A percentile compares a stretch with the other conserved stretches of the same genome.
Conservation (phyloP, 768 basidiomycete species). For the Terana coerulea region DNA sequence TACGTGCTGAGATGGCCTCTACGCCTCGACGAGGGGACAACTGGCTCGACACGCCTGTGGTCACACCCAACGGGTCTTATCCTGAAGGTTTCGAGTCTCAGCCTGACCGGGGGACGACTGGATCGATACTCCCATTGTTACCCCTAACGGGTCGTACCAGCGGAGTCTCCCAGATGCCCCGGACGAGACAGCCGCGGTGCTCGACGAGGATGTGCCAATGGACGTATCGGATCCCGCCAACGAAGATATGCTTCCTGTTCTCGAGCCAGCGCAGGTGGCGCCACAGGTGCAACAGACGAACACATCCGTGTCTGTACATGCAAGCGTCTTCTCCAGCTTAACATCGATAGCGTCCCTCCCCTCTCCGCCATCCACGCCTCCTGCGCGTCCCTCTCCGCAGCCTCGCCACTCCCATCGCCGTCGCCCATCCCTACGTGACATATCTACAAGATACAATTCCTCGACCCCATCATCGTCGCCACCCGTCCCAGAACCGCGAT, state of each 20-base stretch:
- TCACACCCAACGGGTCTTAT: slow-evolving; percentile 53
- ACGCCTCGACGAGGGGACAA: slow-evolving; percentile 45
- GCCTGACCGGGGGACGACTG: slow-evolving; percentile 44
- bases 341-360: slow-evolving; percentile 1
- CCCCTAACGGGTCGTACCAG: slow-evolving; percentile 53
- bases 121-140: slow-evolving; percentile 49
- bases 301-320: too few relatives aligned
- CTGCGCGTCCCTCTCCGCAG: too few relatives aligned
- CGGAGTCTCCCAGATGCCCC: too few relatives aligned
- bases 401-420: background rate
- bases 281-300: too few relatives aligned
- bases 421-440: background rate
- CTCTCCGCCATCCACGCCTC: background rate
- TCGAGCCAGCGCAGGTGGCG: too few relatives aligned
- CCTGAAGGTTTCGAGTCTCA: too few relatives aligned
- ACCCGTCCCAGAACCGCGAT: background rate
- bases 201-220: too few relatives aligned
- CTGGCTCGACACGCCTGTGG: slow-evolving; percentile 47
- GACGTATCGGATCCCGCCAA: too few relatives aligned
- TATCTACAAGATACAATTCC: background rate
- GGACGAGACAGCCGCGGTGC: too few relatives aligned
- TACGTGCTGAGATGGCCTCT: too few relatives aligned
- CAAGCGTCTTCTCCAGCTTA: background rate
- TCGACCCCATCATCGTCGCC: background rate
- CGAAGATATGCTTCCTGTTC: too few relatives aligned